Conservation (phyloP, 345 rosid genomes). For the Aegle marmelos region DNA sequence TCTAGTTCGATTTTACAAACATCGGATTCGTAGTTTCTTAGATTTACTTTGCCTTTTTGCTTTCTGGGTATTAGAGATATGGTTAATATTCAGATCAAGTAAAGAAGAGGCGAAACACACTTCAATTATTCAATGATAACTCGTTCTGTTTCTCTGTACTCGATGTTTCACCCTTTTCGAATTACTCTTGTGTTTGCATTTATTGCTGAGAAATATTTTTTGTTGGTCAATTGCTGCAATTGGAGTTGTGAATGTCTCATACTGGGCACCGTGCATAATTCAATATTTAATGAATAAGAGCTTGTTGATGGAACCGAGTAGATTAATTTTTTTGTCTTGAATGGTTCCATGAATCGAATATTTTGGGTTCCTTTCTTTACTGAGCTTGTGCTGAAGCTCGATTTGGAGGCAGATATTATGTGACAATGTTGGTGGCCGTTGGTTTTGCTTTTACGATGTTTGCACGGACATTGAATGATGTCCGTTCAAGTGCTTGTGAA, state of each 20-base stretch:
- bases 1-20: not conserved
- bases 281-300: not conserved
- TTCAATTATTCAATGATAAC: not conserved
- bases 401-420: not conserved
- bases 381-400: not conserved
- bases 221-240: not conserved
- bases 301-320: not conserved
- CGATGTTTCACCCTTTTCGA: not conserved
- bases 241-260: not conserved
- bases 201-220: not conserved
- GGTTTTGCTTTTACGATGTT: not conserved
- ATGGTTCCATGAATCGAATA: not conserved
- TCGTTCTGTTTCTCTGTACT: not conserved
- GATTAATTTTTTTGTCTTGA: not conserved
- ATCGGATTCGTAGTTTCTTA: not conserved
- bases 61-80: not conserved
- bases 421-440: not conserved
- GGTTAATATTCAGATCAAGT: too few relatives aligned
- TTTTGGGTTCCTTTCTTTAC: not conserved
- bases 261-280: not conserved
- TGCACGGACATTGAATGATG: not conserved
- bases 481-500: not conserved
- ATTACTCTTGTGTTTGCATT: not conserved
- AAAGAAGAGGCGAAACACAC: too few relatives aligned
- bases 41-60: not conserved